These are phyloP conservation scores for Sonneratia caseolaris DNA, from an alignment of 345 rosid genomes.

Conservation along the genomic window DNA sequence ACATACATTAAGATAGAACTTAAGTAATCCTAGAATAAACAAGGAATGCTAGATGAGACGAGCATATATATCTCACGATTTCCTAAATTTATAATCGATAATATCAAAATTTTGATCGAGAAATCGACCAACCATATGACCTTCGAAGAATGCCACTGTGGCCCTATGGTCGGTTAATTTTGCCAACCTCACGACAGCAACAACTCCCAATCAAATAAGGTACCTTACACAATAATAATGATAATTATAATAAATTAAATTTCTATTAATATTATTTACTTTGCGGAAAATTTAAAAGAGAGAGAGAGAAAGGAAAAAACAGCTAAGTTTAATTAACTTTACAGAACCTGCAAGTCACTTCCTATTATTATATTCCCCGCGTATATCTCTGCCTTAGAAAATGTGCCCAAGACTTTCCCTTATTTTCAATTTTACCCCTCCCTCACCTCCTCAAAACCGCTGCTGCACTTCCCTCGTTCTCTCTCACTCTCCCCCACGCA, in stretches of 20 bases:
- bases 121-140: too few species aligned
- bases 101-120: too few species aligned
- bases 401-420: conserved; percentile 9
- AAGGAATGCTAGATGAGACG: too few species aligned
- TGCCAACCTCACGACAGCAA: too few species aligned
- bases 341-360: conserved; percentile 23
- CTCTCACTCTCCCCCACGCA: conserved; percentile 4
- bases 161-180: too few species aligned
- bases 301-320: neutral
- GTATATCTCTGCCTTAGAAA: neutral
- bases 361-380: conserved; percentile 8
- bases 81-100: too few species aligned
- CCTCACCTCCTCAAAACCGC: conserved; percentile 39
- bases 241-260: neutral
- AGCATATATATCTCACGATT: too few species aligned
- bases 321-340: conserved; percentile 12
- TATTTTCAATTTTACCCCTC: conserved; percentile 28
- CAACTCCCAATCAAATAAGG: too few species aligned
- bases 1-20: too few species aligned
- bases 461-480: conserved; percentile 4
- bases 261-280: neutral
- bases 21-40: too few species aligned
- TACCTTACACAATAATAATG: too few species aligned
- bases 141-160: too few species aligned
- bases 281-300: neutral